Conservation (phyloP, 148 eudicot genomes). For the Rhododendron griersonianum region DNA sequence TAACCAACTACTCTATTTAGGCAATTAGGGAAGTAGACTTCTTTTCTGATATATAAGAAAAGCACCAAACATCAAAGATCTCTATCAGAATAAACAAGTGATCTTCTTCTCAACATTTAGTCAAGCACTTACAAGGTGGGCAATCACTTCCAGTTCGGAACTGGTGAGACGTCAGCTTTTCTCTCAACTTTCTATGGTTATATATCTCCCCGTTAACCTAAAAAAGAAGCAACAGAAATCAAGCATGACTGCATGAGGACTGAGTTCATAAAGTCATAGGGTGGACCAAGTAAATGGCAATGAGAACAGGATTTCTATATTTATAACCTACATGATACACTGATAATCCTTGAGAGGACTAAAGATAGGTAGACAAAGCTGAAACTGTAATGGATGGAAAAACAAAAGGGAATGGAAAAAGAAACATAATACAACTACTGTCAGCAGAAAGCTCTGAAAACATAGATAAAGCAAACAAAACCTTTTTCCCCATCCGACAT, state of each 20-base stretch:
- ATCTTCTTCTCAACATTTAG: not conserved
- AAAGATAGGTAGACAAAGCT: not conserved
- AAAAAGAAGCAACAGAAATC: not conserved
- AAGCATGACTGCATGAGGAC: not conserved
- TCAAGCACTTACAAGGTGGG: too few species aligned
- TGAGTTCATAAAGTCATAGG: conserved; percentile 2
- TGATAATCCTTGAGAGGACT: not conserved
- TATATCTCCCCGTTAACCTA: too few species aligned
- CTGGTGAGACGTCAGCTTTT: too few species aligned
- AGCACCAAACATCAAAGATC: not conserved
- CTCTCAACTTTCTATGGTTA: too few species aligned
- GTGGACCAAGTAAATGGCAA: not conserved
- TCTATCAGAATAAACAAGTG: not conserved
- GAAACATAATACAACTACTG: not conserved
- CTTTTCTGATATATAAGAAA: not conserved
- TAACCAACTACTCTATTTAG: not conserved
- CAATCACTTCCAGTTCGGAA: too few species aligned
- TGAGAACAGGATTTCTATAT: not conserved
- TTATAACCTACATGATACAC: not conserved
- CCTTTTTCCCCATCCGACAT: not conserved
- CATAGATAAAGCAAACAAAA: not conserved
- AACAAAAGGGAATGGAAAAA: not conserved
- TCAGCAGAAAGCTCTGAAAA: not conserved
- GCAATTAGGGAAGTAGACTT: not conserved
- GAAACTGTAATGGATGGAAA: not conserved